Evolutionary conservation across 345 rosid species (phyloP), one percentile per base, ranked within the genome.

Genomic region (Citrus inodora): DNA sequence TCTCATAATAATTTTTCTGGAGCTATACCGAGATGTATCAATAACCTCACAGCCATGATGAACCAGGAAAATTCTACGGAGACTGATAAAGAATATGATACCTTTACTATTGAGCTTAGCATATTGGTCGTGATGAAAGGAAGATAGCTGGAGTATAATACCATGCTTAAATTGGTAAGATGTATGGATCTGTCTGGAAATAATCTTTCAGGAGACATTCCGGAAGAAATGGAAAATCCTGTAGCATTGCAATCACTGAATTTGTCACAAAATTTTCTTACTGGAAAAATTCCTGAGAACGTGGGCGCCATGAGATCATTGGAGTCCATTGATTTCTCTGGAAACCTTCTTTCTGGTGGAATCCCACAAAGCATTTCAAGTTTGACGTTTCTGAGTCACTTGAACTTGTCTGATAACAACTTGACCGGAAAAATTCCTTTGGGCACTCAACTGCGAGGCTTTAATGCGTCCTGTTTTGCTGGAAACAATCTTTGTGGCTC

Each of bases 281-380:
- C 1, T 0, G 68, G 68, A 25, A 60, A 6, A 19, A 61, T 74
- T 38, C 68, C 77, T 67, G 25, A 67, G 19, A 1, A 40, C 58
- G 37, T 78, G 0, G 82, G 82, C 16, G 70, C 24, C 3, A 80
- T 83, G 75, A 4, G 10, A 5, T 28, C n/a, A 22, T 3, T 83
- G 7, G 66, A 69, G 19, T 11, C 30, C 0, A 27, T 79, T 14
- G 85, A 82, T 48, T 42, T 79, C 1, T 82, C 80, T 7, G 6
- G 9, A 7, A 82, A 78, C 32, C 66, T 60, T 6, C 78, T 83
- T 17, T 7, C 21, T 8, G 76, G 83, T 9, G 24, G 77, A 67
- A 83, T 80, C 32, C 83, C 86, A 8, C 19, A 3, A 3, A 25
- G 68, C 5, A 16, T 38, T n/a, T 59, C 76, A 7, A 61, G 5